Evolutionary conservation across 1,284 basidiomycete species (phyloP), one percentile per base, ranked within the genome.

Genomic region (Sphagnurus paluster): DNA sequence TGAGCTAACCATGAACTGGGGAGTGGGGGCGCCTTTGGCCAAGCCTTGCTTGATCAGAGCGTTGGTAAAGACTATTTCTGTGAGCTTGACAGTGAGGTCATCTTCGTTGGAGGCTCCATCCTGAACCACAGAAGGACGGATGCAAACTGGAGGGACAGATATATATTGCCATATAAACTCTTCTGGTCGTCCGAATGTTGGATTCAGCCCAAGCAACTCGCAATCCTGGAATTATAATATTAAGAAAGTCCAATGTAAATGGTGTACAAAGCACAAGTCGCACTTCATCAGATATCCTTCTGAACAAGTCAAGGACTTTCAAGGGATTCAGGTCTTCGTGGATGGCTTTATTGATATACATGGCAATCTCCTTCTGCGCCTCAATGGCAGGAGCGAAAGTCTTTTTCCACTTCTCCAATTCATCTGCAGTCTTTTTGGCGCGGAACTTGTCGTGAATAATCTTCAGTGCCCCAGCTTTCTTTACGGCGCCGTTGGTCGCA

Each of bases 151-250:
- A 14, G 97, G 97, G 11, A 99, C 97, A 25, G 95, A 97, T 13
- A 99, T 87, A 67, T 99, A 99, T 67, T 98, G 96, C 97, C 97
- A 99, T 48, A 99, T 85, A 63, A 96, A 98, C 64, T 98, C 90
- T 70, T 99, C 97, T 2, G 97, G 97, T 45, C 97, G 75, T 44
- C 95, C 95, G 60, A 87, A 87, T 23, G 84, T 80, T 2, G 97
- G 97, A 52, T 91, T 84, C 44, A 99, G 71, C 1, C 96, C 95
- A 7, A 99, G 77, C 38, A 99, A 72, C 67, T 99, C 97, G 64
- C 93, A 97, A 60, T 99, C 97, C 85, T 93, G 40, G 30, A 38
- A 49, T 36, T 2, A 4, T 35, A 13, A 28, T 17, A 19, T 9
- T n/a, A n/a, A n/a, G n/a, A n/a, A n/a, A 39, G 38, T 10, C 28